Base-by-base conservation (phyloP, 139 green algal genomes). In the Chlorella sp. region DNA sequence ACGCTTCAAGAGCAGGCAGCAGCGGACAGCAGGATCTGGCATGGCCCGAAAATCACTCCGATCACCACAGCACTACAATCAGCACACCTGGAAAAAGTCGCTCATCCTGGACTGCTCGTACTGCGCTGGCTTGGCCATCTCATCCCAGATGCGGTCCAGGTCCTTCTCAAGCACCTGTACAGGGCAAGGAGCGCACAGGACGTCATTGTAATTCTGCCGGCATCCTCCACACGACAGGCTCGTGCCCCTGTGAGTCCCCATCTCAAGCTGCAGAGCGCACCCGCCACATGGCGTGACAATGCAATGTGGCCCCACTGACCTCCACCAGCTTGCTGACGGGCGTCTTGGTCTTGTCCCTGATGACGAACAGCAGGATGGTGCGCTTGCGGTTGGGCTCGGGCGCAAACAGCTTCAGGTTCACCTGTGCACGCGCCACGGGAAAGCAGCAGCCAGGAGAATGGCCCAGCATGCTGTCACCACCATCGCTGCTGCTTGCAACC, bases 321-420 rank as follows among this genome's bases (percentile, higher is more conserved):
- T 85, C 80, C 2, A 80, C 61, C 36, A 95, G 80, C 75, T 84
- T 89, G 3, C 82, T 49, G 59, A 97, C 79, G 3, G 94, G 94
- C 2, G 94, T 97, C 61, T 88, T 92, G 5, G 89, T 95, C 62
- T 89, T 86, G 83, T 99, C 95, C 23, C 95, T 86, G 65, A 99
- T 94, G n/a, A 99, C 94, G 85, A 99, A 99, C 71, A 99, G 86
- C 73, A 99, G 84, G 50, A 94, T 88, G 0, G 90, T 93, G 42
- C 82, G 85, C 49, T 83, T 82, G 26, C 83, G 82, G 67, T 85
- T 83, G 29, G 89, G 88, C 23, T 89, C 87, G 2, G 91, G 88
- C 17, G 88, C 80, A 81, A 99, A 98, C 23, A 99, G 86, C 87
- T 97, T 97, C 55, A 99, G 77, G 84, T 98, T 98, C 34, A 99